These are phyloP conservation scores for Brassica carinata DNA, from an alignment of 345 rosid species.

Conservation along the genomic window DNA sequence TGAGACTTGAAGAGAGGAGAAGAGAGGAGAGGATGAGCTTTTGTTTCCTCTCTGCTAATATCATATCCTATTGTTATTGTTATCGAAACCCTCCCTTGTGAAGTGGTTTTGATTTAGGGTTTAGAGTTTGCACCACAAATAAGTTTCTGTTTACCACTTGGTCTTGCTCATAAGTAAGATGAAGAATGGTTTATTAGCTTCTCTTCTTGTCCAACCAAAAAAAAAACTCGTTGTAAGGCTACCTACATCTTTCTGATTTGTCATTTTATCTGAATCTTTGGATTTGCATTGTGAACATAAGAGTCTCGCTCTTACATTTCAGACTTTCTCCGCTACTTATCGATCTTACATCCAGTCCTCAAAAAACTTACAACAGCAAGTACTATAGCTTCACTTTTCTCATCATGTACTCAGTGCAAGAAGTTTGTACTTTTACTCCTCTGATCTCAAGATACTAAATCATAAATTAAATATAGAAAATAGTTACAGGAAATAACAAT, in stretches of 20 bases:
- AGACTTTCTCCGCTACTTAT: not conserved
- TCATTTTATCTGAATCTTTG: not conserved
- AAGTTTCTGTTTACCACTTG: constrained; percentile 26
- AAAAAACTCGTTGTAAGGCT: constrained; percentile 31
- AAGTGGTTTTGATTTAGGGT: constrained; percentile 39
- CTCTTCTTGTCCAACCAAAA: not conserved
- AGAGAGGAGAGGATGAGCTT: constrained; percentile 37
- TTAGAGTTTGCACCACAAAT: constrained; percentile 36
- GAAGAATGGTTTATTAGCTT: constrained; percentile 27
- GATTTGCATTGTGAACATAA: constrained; percentile 9
- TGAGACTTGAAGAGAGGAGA: constrained; percentile 8
- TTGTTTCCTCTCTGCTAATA: constrained; percentile 38
- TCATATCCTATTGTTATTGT: constrained; percentile 8
- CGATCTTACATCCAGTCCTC: too few species aligned
- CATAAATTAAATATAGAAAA: too few species aligned
- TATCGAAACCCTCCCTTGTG: constrained; percentile 37
- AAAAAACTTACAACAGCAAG: constrained; percentile 7
- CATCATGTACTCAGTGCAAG: constrained; percentile 54
- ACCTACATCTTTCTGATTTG: constrained; percentile 17
- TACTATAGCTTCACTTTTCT: constrained; percentile 72
- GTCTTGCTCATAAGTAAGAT: constrained; percentile 37
- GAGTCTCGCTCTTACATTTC: not conserved
- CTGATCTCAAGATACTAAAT: too few species aligned
- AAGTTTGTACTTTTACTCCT: too few species aligned
- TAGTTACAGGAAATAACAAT: too few species aligned